A percentile compares a stretch with the other conserved stretches of the same genome.
Evolutionary conservation across 2,329 filamentous ascomycete species (phyloP).

Genomic region (Trichophyton equinum): DNA sequence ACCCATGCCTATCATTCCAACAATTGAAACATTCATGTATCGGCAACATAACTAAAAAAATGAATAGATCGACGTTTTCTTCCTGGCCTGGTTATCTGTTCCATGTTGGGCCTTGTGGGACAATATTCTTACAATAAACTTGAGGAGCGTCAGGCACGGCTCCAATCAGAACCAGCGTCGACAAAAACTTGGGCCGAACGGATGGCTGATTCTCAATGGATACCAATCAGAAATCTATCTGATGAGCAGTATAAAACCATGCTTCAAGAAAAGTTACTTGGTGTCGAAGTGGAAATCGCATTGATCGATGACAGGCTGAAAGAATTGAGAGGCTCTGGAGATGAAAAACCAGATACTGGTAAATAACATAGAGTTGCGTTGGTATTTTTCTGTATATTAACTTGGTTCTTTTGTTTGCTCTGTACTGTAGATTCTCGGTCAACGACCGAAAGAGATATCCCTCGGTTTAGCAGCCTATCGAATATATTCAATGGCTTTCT

Average conservation of each 20-base stretch:
- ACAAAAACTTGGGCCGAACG: constrained; percentile 34
- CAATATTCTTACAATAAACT: constrained; percentile 44
- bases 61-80: constrained; percentile 44
- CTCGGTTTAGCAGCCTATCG: too few relatives aligned
- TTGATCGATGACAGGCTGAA: constrained; percentile 64
- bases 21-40: not conserved
- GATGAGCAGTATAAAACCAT: constrained; percentile 62
- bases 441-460: too few relatives aligned
- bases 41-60: constrained; percentile 13
- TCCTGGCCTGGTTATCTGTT: constrained; percentile 48
- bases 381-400: not conserved
- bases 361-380: not conserved
- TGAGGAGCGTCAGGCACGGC: constrained; percentile 32
- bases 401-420: too few relatives aligned
- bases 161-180: constrained; percentile 23
- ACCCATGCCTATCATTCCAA: not conserved
- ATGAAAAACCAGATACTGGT: not conserved
- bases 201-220: constrained; percentile 52
- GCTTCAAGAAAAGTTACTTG: constrained; percentile 57
- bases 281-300: constrained; percentile 63
- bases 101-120: constrained; percentile 44
- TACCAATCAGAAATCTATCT: constrained; percentile 55
- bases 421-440: not conserved
- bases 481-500: too few relatives aligned
- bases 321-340: constrained; percentile 30